Evolutionary conservation across 331 rosid species (phyloP), one percentile per base, ranked within the genome.

Genomic region (Telfairia occidentalis): DNA sequence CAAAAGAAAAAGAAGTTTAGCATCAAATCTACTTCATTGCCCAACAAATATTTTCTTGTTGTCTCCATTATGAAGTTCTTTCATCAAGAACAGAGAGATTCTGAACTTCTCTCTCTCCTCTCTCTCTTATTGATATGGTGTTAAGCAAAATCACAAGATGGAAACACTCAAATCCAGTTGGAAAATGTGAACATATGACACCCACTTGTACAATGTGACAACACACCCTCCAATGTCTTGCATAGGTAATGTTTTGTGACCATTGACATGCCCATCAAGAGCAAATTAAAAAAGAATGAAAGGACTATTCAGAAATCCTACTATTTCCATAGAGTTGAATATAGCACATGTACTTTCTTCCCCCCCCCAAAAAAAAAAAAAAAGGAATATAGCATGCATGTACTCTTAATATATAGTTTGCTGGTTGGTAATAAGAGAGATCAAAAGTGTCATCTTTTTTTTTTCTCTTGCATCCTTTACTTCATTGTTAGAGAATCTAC

Each of bases 121-220:
- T 16, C 26, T 66, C 73, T 30, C 67, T 40, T 40, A 66, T n/a
- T n/a, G n/a, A n/a, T n/a, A n/a, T n/a, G n/a, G n/a, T 66, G 73
- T 35, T 66, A n/a, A 24, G 35, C 34, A 66, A 66, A 66, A 40
- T 7, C 73, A 23, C 21, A 66, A 21, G 53, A 66, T 40, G 19
- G 34, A 66, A 66, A 66, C 73, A 66, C 52, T 19, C 21, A 23
- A 38, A 66, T 23, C 73, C 73, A 37, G 52, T 38, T 66, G 73
- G 34, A 40, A 38, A 66, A 66, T 40, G 50, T 40, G 73, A 53
- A 66, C 73, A 40, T 40, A 64, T 0, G 29, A 13, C 48, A 37
- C 48, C 21, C 26, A 9, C 53, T 15, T 66, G 73, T 11, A 66
- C 32, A 43, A 16, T 66, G 45, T 9, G 73, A 66, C 53, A 40